Base-by-base conservation (phyloP, 768 basidiomycete genomes). In the Gloeopeniophorella convolvens region DNA sequence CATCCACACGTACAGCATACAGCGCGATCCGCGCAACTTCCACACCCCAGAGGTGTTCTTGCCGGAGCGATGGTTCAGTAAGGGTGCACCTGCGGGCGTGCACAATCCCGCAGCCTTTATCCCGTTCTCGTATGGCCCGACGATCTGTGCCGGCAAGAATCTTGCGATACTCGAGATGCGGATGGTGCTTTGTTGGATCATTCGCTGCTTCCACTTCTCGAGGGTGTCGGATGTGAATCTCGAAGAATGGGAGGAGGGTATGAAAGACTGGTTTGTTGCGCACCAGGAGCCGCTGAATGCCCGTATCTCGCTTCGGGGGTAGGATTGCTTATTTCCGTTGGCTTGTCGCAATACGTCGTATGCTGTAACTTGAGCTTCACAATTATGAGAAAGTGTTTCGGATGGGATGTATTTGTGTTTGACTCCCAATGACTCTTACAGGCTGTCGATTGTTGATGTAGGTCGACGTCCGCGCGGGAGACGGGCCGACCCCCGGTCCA, bases 101-200 rank as follows among this genome's bases (percentile, higher is more conserved):
- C 64, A 62, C 53, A 57, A 70, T 46, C 37, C 62, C 3, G 34
- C 57, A 2, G 71, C 70, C n/a, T 74, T 72, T 51, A 63, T 71
- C 24, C 71, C 74, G 0, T 74, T 74, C 56, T 73, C 73, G 3
- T 50, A 61, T 12, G 74, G 74, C 2, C 70, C 73, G 16, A 58
- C 66, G 11, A 70, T 62, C 30, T 76, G 74, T 39, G 70, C 66
- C 0, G 74, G 74, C 3, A 72, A 70, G 58, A 68, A 65, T 34
- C 62, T 75, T 16, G 74, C 73, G 23, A 56, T 62, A 57, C 63
- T 65, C 59, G 70, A 73, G 57, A 66, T 74, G 64, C 59, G 70
- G 6, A 67, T 70, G 64, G 55, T 72, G 15, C 51, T 70, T 8
- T 68, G 67, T 32, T 36, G 65, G 31, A 40, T 74, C 44, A 53